phyloP scores from a whole-genome alignment of 202 grass and related monocot species.

The Zoysia matrella region DNA sequence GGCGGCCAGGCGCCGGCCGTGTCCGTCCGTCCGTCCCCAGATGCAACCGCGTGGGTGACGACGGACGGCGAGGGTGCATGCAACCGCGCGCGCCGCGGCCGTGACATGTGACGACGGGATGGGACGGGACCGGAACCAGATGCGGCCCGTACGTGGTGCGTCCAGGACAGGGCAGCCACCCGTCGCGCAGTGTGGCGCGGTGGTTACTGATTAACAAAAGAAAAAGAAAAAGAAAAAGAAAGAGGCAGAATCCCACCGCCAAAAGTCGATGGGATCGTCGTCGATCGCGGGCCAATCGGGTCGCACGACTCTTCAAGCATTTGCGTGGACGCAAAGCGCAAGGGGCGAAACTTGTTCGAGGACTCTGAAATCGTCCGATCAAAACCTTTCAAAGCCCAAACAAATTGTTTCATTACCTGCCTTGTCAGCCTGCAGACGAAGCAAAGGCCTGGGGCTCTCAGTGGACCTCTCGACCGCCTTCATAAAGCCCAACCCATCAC shows the following conservation, averaged over 20 bases:
- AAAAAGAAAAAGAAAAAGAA: no score
- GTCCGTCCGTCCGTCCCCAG: not conserved
- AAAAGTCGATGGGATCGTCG: not conserved
- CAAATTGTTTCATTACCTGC: no score
- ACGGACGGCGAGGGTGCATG: not conserved
- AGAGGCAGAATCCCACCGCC: not conserved
- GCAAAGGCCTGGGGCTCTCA: not conserved
- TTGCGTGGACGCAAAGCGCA: not conserved
- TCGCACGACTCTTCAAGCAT: not conserved
- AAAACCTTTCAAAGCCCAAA: no score
- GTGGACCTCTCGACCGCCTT: not conserved
- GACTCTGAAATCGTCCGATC: not conserved
- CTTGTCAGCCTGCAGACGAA: not conserved
- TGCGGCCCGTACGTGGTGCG: not conserved
- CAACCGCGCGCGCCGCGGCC: not conserved
- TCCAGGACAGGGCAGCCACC: not conserved
- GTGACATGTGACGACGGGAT: not conserved
- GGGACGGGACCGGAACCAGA: constrained; percentile 7
- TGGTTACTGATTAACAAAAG: not conserved
- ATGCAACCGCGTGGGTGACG: not conserved
- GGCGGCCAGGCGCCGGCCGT: not conserved
- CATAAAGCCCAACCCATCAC: no score
- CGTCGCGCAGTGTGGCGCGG: not conserved
- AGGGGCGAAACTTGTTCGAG: not conserved
- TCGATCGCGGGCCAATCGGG: not conserved